phyloP scores from a whole-genome alignment of 2,329 filamentous ascomycete genomes.

The Conoideocrella luteorostrata region DNA sequence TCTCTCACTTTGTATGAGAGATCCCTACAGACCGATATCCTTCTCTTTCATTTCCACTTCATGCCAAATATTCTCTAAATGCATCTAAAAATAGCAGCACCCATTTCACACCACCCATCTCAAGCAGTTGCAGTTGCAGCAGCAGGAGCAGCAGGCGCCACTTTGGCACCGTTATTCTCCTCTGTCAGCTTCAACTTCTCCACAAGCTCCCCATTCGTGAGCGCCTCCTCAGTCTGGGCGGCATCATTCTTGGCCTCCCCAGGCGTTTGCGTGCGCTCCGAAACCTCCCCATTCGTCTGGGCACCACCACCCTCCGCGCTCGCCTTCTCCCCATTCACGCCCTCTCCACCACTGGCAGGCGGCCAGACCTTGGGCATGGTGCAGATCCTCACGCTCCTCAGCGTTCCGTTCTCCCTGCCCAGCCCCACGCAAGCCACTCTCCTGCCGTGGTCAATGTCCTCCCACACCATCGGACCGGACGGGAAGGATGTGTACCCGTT shows the following conservation, averaged over 20 bases:
- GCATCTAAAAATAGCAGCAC: no score
- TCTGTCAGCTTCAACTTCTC: constrained; percentile 26
- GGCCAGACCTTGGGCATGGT: constrained; percentile 39
- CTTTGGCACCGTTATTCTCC: constrained; percentile 13
- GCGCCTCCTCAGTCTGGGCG: constrained; percentile 15
- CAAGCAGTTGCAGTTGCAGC: neutral
- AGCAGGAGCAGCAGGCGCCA: neutral
- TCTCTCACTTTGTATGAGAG: no score
- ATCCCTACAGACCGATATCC: no score
- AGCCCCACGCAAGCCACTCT: constrained; percentile 47
- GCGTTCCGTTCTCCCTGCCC: constrained; percentile 39
- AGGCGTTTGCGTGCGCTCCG: constrained; percentile 22
- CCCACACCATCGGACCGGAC: constrained; percentile 51
- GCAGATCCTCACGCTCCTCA: constrained; percentile 42
- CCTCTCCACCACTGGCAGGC: constrained; percentile 1
- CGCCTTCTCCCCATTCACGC: constrained; percentile 9
- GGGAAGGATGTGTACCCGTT: constrained; percentile 48
- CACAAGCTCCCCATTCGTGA: constrained; percentile 21
- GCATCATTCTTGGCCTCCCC: constrained; percentile 5
- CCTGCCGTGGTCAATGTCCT: constrained; percentile 36
- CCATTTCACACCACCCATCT: no score
- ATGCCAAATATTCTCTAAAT: no score
- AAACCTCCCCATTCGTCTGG: constrained; percentile 6
- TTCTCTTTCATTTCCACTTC: no score
- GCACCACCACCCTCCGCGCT: constrained; percentile 3